These are phyloP conservation scores for Breviolum minutum DNA, from an alignment of 73 alveolate genomes.

Conservation along the genomic window DNA sequence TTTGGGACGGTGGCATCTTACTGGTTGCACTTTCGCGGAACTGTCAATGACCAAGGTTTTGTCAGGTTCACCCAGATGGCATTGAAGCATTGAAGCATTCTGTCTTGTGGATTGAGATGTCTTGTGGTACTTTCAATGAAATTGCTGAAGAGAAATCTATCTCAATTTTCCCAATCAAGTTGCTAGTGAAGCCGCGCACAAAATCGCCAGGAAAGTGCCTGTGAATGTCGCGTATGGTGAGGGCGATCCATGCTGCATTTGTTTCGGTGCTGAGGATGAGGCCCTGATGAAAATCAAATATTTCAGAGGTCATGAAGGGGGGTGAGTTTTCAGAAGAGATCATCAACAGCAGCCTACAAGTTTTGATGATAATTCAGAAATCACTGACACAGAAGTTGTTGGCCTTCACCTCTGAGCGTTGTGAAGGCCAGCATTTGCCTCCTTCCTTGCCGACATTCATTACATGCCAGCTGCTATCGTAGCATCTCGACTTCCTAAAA, in stretches of 20 bases:
- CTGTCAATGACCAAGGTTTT: too few relatives aligned
- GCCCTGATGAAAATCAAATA: background rate
- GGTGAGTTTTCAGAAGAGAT: background rate
- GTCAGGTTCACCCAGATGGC: background rate
- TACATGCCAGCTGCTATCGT: slow-evolving; percentile 71
- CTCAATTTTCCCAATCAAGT: background rate
- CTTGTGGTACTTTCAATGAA: background rate
- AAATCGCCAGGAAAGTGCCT: slow-evolving; percentile 66
- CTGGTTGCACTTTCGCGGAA: too few relatives aligned
- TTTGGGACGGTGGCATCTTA: too few relatives aligned
- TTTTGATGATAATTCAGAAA: background rate
- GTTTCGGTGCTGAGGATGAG: slow-evolving; percentile 91
- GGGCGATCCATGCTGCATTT: slow-evolving; percentile 91
- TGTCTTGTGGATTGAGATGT: background rate
- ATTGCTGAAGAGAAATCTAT: too few relatives aligned
- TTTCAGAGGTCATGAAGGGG: background rate
- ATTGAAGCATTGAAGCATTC: background rate
- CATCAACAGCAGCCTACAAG: background rate
- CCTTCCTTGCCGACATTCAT: slow-evolving; percentile 84
- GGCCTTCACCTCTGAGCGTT: background rate
- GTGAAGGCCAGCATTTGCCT: slow-evolving; percentile 52
- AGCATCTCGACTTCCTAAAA: slow-evolving; percentile 21
- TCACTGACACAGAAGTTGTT: background rate
- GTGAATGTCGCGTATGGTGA: slow-evolving; percentile 80
- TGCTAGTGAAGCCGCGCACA: background rate